These are phyloP conservation scores for Eimeria sp. DNA, from an alignment of 169 alveolate species.

Conservation along the genomic window DNA sequence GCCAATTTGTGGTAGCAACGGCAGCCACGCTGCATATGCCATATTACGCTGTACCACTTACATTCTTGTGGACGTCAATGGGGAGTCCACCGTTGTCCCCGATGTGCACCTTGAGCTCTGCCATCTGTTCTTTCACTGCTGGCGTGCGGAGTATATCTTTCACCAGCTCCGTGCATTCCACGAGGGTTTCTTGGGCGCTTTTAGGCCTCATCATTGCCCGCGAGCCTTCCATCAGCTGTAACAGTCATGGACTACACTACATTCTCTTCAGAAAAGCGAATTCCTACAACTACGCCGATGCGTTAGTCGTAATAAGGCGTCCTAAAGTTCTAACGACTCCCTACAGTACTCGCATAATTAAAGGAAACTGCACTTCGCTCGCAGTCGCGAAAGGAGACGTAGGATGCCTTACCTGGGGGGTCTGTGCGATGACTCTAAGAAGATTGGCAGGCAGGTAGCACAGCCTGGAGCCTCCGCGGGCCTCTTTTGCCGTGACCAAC, in stretches of 20 bases:
- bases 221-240: conserved; percentile 8
- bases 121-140: conserved; percentile 60
- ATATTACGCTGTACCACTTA: background rate
- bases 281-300: background rate
- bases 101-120: conserved; percentile 63
- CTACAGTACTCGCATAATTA: background rate
- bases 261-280: background rate
- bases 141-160: conserved; percentile 55
- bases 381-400: background rate
- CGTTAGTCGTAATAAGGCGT: background rate
- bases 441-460: conserved; percentile 61
- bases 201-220: conserved; percentile 46
- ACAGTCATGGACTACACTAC: background rate
- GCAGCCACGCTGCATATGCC: background rate
- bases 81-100: conserved; percentile 72
- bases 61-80: conserved; percentile 42
- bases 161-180: conserved; percentile 57
- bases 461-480: conserved; percentile 63
- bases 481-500: conserved; percentile 36
- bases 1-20: background rate
- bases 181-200: conserved; percentile 62
- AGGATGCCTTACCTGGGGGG: conserved; percentile 29
- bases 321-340: background rate
- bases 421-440: conserved; percentile 62
- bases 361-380: background rate